phyloP scores from a whole-genome alignment of 106 monocot species.

The Dendrobium officinale region DNA sequence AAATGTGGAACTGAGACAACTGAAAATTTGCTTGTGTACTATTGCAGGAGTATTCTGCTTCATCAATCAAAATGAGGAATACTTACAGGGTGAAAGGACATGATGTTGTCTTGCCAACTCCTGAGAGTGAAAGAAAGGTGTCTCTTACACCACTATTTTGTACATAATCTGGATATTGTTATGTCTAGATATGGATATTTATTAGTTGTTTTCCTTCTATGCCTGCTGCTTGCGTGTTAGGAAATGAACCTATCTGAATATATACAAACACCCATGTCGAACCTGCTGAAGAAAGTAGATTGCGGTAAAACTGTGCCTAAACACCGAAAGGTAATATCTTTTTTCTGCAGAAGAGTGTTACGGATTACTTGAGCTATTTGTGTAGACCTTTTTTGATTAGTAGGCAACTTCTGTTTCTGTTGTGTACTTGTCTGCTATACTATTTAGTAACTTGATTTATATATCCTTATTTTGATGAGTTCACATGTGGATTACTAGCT shows the following conservation, averaged over 20 bases:
- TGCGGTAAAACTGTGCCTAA: slow-evolving; percentile 59
- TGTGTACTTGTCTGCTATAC: background rate
- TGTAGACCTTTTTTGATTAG: background rate
- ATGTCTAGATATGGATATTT: background rate
- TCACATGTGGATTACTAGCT: background rate
- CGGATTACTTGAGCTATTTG: background rate
- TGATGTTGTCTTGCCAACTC: slow-evolving; percentile 29
- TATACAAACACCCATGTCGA: slow-evolving; percentile 72
- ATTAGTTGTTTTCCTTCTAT: background rate
- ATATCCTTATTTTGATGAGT: background rate
- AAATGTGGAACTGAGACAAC: background rate
- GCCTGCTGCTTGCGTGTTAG: slow-evolving; percentile 29
- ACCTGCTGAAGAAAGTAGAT: slow-evolving; percentile 62
- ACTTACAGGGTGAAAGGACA: slow-evolving; percentile 39
- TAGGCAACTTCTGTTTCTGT: background rate
- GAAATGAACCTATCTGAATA: slow-evolving; percentile 51
- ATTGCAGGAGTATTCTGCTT: slow-evolving; percentile 74
- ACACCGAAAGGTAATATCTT: slow-evolving; percentile 42
- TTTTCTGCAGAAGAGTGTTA: no score
- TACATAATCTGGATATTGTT: background rate
- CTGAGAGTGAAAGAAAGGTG: slow-evolving; percentile 65
- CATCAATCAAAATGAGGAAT: slow-evolving; percentile 80
- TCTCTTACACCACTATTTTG: background rate
- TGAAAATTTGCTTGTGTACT: background rate
- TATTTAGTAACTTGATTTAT: background rate